These are phyloP conservation scores for Tylopilus cervinicoccineus DNA, from an alignment of 768 basidiomycete species.

Conservation along the genomic window DNA sequence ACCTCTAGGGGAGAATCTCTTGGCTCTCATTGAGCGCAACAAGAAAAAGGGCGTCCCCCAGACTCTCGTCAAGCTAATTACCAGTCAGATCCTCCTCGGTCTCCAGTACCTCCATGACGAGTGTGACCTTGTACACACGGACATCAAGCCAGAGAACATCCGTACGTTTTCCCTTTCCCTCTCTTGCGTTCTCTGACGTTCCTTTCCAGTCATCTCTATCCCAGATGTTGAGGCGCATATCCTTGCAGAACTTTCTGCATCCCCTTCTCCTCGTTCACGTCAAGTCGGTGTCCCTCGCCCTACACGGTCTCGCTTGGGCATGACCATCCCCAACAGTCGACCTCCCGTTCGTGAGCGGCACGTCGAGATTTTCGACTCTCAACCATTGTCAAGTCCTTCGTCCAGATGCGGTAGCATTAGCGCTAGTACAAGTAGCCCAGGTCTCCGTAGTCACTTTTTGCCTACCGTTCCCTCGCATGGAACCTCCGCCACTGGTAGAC, in stretches of 20 bases:
- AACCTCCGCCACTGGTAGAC: slow-evolving; percentile 24
- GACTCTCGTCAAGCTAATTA: slow-evolving; percentile 78
- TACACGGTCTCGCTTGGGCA: slow-evolving; percentile 57
- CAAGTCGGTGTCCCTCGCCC: slow-evolving; percentile 77
- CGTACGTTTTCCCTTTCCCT: slow-evolving; percentile 50
- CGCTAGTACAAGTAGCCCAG: slow-evolving; percentile 23
- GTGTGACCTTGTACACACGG: slow-evolving; percentile 90
- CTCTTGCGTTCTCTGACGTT: slow-evolving; percentile 11
- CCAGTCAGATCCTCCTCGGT: slow-evolving; percentile 83
- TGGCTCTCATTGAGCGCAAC: slow-evolving; percentile 70
- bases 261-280: slow-evolving; percentile 70
- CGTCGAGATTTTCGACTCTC: slow-evolving; percentile 81
- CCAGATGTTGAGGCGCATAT: slow-evolving; percentile 79
- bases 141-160: slow-evolving; percentile 95
- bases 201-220: slow-evolving; percentile 65
- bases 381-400: slow-evolving; percentile 63
- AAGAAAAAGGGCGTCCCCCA: slow-evolving; percentile 82
- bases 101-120: slow-evolving; percentile 91
- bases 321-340: slow-evolving; percentile 55
- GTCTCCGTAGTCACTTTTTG: slow-evolving; percentile 17
- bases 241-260: slow-evolving; percentile 58
- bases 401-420: slow-evolving; percentile 29
- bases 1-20: slow-evolving; percentile 75
- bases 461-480: slow-evolving; percentile 7
- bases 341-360: slow-evolving; percentile 48